Evolutionary conservation across 1,284 basidiomycete species (phyloP).

Genomic region (Cryptococcus amylolentus): DNA sequence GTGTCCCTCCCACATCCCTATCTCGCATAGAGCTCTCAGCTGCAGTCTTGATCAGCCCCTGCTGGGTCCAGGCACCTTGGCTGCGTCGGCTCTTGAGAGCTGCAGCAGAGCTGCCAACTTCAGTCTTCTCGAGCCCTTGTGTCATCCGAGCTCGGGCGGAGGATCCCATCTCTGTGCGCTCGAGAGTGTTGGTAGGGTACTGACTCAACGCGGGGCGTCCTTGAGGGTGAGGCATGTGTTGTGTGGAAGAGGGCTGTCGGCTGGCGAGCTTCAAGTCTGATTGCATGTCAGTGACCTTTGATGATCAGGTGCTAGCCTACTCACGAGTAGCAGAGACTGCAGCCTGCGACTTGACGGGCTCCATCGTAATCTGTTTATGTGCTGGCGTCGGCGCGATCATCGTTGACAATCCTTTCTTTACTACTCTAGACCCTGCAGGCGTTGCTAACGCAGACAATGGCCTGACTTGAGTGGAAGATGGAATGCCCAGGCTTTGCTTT

Average conservation of each 20-base stretch:
- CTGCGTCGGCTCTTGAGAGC: too few relatives aligned
- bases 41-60: too few relatives aligned
- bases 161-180: not conserved
- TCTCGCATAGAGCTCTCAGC: too few relatives aligned
- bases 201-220: too few relatives aligned
- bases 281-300: not conserved
- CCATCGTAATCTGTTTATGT: not conserved
- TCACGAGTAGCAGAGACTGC: slow-evolving; percentile 5
- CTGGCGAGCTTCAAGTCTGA: not conserved
- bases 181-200: not conserved
- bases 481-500: not conserved
- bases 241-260: not conserved
- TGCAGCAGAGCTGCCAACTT: not conserved
- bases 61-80: too few relatives aligned
- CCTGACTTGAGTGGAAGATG: not conserved
- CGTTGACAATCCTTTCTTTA: not conserved
- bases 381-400: not conserved
- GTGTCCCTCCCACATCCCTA: too few relatives aligned
- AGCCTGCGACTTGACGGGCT: not conserved
- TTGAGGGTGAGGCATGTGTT: not conserved
- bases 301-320: not conserved
- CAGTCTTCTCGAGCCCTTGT: not conserved
- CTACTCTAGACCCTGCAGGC: not conserved
- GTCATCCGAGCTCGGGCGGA: not conserved
- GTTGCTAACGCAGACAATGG: not conserved